Conservation (phyloP, 2,329 filamentous ascomycete species). For the Neonectria ditissima region DNA sequence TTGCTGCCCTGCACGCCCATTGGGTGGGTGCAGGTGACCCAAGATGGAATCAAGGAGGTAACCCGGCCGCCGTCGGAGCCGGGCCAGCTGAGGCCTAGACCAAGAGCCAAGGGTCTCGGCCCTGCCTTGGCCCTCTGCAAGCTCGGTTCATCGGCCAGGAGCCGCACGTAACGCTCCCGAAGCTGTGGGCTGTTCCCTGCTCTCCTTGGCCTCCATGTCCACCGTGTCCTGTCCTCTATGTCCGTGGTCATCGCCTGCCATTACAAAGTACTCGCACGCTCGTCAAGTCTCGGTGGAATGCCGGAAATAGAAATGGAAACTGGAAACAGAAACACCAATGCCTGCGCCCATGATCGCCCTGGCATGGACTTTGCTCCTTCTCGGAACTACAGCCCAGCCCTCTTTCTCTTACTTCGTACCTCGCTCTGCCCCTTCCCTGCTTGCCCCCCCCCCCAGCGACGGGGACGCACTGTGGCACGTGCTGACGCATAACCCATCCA, state of each 20-base stretch:
- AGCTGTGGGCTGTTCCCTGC: constrained; percentile 10
- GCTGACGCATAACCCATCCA: constrained; percentile 33
- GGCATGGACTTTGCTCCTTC: constrained; percentile 9
- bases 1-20: neutral
- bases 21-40: neutral
- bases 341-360: constrained; percentile 5
- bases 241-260: neutral
- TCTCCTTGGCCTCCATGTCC: neutral
- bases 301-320: constrained; percentile 14
- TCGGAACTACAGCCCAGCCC: constrained; percentile 16
- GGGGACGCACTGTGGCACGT: constrained; percentile 37
- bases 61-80: constrained; percentile 30
- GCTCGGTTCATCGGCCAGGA: constrained; percentile 18
- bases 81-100: constrained; percentile 24
- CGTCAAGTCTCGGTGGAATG: neutral
- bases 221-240: no score
- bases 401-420: neutral
- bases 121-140: constrained; percentile 17
- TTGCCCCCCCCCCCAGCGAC: neutral
- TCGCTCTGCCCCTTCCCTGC: constrained; percentile 1
- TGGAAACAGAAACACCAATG: constrained; percentile 17
- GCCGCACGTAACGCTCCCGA: constrained; percentile 25
- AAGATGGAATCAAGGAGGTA: neutral
- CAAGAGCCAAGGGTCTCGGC: constrained; percentile 26
- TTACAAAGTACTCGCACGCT: neutral